Evolutionary conservation across 768 basidiomycete genomes (phyloP).

Genomic region (Hericium alpestre): DNA sequence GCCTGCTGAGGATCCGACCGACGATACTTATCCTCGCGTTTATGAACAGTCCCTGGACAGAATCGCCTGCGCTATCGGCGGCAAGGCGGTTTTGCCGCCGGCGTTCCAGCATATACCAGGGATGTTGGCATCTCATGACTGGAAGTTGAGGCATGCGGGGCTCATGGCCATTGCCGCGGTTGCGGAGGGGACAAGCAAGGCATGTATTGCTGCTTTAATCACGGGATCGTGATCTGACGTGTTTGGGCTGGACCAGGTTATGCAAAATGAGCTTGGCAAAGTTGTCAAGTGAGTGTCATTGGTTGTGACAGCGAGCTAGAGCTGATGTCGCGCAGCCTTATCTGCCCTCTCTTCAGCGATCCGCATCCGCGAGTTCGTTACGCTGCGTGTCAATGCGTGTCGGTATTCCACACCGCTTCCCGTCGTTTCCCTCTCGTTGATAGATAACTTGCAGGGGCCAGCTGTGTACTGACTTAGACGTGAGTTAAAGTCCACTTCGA

Average conservation of each 20-base stretch:
- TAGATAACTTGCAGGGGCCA: slow-evolving; percentile 49
- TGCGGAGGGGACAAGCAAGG: slow-evolving; percentile 74
- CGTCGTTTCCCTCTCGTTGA: neutral
- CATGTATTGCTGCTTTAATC: slow-evolving; percentile 14
- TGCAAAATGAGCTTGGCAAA: slow-evolving; percentile 74
- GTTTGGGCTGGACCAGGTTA: slow-evolving; percentile 32
- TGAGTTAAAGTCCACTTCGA: slow-evolving; percentile 14
- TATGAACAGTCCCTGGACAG: slow-evolving; percentile 82
- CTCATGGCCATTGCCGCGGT: slow-evolving; percentile 81
- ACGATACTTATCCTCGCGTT: slow-evolving; percentile 60
- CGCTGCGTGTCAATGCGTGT: slow-evolving; percentile 83
- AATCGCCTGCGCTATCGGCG: slow-evolving; percentile 70
- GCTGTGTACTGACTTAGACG: slow-evolving; percentile 82
- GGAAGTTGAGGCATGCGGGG: slow-evolving; percentile 78
- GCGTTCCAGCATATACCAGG: slow-evolving; percentile 78
- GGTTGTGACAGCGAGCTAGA: neutral
- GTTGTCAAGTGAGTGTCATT: slow-evolving; percentile 56
- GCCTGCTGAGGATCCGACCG: slow-evolving; percentile 53
- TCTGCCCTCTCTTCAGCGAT: slow-evolving; percentile 70
- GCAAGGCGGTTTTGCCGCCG: slow-evolving; percentile 62
- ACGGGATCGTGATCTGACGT: slow-evolving; percentile 1
- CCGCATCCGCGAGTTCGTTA: slow-evolving; percentile 62
- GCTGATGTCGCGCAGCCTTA: slow-evolving; percentile 35
- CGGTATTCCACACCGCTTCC: slow-evolving; percentile 19
- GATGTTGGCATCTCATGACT: slow-evolving; percentile 74